Percentiles rank a stretch among this genome's conserved stretches.
These are phyloP conservation scores for Lasiosphaeria miniovina DNA, from an alignment of 495 filamentous ascomycete species.

Conservation along the genomic window DNA sequence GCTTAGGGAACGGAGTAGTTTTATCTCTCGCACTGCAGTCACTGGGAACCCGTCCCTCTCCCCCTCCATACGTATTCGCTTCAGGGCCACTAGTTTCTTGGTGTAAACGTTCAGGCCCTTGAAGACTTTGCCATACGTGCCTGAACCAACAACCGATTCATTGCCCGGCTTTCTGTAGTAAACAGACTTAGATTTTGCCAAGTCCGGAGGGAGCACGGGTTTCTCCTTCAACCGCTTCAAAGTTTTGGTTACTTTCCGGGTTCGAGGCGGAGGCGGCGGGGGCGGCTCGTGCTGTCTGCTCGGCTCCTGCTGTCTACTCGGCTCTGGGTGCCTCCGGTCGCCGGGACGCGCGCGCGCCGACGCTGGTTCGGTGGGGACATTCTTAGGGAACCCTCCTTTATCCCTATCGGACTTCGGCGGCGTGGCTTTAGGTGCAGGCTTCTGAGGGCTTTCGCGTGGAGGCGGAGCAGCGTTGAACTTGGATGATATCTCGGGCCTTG, in stretches of 20 bases:
- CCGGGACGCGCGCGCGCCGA: conserved; percentile 50
- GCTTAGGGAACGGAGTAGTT: conserved; percentile 89
- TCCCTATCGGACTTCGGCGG: conserved; percentile 41
- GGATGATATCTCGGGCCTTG: conserved; percentile 70
- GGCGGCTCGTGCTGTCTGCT: conserved; percentile 29
- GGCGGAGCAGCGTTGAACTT: conserved; percentile 60
- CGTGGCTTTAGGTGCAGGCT: conserved; percentile 22
- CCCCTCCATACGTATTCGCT: conserved; percentile 85
- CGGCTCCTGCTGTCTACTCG: conserved; percentile 32
- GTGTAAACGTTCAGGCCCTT: conserved; percentile 97
- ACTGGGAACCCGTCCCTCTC: conserved; percentile 97
- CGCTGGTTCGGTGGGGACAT: conserved; percentile 49
- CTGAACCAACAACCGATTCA: conserved; percentile 89
- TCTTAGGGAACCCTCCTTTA: conserved; percentile 44
- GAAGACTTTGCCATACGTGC: conserved; percentile 96
- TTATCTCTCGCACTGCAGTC: conserved; percentile 95
- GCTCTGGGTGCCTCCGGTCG: conserved; percentile 45
- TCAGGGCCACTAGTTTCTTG: conserved; percentile 83
- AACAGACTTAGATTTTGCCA: conserved; percentile 75
- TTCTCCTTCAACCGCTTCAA: conserved; percentile 68
- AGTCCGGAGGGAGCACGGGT: conserved; percentile 65
- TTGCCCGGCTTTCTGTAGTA: conserved; percentile 91
- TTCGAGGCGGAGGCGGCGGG: conserved; percentile 42
- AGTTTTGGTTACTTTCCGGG: conserved; percentile 61
- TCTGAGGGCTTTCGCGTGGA: conserved; percentile 34